Conservation (phyloP, 371 early-diverging fungal genomes). For the Mortierella sp. region DNA sequence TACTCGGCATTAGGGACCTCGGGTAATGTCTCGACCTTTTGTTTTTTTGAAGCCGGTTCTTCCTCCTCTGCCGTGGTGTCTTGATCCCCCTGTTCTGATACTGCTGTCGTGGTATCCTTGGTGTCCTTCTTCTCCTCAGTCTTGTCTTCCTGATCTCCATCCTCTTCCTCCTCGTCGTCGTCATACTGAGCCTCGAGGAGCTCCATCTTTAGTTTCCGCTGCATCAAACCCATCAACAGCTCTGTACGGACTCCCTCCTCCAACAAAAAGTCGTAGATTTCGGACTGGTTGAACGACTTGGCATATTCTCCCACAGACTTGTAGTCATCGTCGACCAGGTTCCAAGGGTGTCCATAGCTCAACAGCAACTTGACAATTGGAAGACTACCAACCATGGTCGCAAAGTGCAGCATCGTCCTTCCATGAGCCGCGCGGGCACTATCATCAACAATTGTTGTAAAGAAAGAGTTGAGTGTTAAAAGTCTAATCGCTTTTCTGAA, state of each 20-base stretch:
- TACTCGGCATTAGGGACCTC: conserved; percentile 84
- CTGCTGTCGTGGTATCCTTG: not conserved
- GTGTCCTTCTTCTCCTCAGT: conserved; percentile 21
- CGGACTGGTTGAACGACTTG: conserved; percentile 63
- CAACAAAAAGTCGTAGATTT: conserved; percentile 80
- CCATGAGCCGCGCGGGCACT: conserved; percentile 58
- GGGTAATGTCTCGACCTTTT: conserved; percentile 19
- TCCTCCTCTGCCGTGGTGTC: conserved; percentile 7
- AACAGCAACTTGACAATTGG: conserved; percentile 72
- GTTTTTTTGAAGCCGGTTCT: conserved; percentile 40
- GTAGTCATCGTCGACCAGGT: conserved; percentile 73
- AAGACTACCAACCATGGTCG: conserved; percentile 65
- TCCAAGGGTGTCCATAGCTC: conserved; percentile 79
- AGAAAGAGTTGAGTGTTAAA: not conserved
- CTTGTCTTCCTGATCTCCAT: conserved; percentile 60
- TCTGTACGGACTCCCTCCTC: conserved; percentile 91
- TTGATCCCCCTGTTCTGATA: not conserved
- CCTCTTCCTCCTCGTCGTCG: conserved; percentile 56
- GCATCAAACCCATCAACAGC: conserved; percentile 70
- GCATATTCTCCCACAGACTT: conserved; percentile 83
- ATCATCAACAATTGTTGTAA: conserved; percentile 14
- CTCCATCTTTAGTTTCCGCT: conserved; percentile 44
- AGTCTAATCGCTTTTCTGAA: not conserved
- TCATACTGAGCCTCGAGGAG: conserved; percentile 55
- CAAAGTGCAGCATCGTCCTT: conserved; percentile 71